Base-by-base conservation (phyloP, 352 stramenopile species). In the Peronosclerospora sorghi region DNA sequence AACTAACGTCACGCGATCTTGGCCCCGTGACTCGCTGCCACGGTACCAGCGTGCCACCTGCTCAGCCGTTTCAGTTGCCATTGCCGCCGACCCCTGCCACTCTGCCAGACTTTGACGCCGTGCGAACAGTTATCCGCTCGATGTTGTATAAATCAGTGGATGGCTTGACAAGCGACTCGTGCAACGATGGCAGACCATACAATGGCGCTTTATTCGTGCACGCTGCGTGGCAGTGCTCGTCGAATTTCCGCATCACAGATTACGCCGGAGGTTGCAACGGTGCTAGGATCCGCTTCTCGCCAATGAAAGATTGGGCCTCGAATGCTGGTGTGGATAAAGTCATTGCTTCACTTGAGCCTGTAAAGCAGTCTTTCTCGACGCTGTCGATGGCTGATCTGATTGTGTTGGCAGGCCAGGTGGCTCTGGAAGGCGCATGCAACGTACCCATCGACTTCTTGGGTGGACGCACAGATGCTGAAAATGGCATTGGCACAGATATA, bases 341-440 rank as follows among this genome's bases (percentile, higher is more conserved):
- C 37, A 56, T 95, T 14, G 59, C 68, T 24, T 59, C 87, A 8
- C 69, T 96, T 8, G 70, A 94, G 42, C 60, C 75, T 5, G 63
- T 97, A 30, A 94, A 96, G 56, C 57, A 78, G 19, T 82, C 94
- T 41, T 83, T 94, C 63, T 67, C 83, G 10, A 70, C 59, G 27
- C 73, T 97, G 29, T 83, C 68, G 7, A 97, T 95, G 51, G 84
- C 83, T 1, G 94, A 98, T 60, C 58, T 97, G 34, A 97, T 91
- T 52, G 95, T 91, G 5, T 71, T 97, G 23, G 84, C 87, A 8
- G 65, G 61, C 7, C 56, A 72, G 26, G 59, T 66, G 28, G 62
- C 24, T 7, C 41, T 73, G 4, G 59, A 73, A 35, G 51, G 51
- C 23, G 44, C 27, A 4, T 44, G 43, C 3, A 29, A 29, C 10